Evolutionary conservation across 495 filamentous ascomycete species (phyloP).

Genomic region (Aspergillus olivimuriae): DNA sequence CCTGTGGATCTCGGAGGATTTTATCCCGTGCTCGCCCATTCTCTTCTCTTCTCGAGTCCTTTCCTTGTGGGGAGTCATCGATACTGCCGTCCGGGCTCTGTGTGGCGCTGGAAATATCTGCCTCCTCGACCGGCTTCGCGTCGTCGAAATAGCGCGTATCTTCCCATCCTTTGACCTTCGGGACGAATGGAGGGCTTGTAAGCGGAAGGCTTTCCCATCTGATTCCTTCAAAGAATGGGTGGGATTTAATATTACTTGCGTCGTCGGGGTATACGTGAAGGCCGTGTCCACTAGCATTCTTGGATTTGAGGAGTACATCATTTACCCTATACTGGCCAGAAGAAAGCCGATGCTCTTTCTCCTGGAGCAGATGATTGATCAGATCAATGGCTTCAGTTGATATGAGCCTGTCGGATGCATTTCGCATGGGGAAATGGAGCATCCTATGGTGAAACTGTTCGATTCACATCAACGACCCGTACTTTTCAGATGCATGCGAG

Average conservation of each 20-base stretch:
- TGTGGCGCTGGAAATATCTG: constrained; percentile 24
- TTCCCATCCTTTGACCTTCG: constrained; percentile 59
- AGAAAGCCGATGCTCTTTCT: constrained; percentile 69
- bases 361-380: constrained; percentile 67
- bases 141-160: constrained; percentile 91
- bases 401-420: constrained; percentile 41
- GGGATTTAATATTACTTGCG: constrained; percentile 70
- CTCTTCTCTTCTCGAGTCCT: constrained; percentile 40
- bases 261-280: constrained; percentile 72
- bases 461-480: constrained; percentile 11
- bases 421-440: constrained; percentile 58
- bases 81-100: not conserved
- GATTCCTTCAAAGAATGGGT: constrained; percentile 65
- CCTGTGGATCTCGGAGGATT: constrained; percentile 63
- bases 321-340: constrained; percentile 62
- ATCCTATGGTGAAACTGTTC: constrained; percentile 47
- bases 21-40: constrained; percentile 71
- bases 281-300: too few species aligned
- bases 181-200: constrained; percentile 68
- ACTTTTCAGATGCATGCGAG: not conserved
- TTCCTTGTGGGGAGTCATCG: constrained; percentile 10
- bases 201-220: constrained; percentile 64
- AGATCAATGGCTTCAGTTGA: constrained; percentile 65
- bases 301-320: constrained; percentile 42
- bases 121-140: constrained; percentile 52